Conservation (phyloP, 1,284 basidiomycete genomes). For the Trametes polyzona region DNA sequence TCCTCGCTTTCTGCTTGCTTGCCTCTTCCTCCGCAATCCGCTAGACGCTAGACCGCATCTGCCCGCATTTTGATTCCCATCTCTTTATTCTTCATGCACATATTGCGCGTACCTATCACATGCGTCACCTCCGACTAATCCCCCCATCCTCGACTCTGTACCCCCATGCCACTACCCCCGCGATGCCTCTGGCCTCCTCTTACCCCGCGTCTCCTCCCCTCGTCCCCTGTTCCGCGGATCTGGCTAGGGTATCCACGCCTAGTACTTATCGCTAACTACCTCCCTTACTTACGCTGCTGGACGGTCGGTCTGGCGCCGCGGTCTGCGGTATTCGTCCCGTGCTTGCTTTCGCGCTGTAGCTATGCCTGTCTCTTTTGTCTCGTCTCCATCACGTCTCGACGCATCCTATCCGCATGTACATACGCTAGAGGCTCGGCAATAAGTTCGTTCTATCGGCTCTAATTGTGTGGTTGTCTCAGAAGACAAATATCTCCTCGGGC, state of each 20-base stretch:
- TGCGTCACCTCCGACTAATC: conserved; percentile 18
- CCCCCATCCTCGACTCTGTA: background rate
- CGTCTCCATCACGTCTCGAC: conserved; percentile 2
- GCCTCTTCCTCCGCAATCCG: background rate
- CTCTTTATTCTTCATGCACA: background rate
- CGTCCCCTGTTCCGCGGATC: background rate
- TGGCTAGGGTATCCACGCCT: background rate
- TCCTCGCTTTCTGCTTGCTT: background rate
- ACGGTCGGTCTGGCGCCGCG: background rate
- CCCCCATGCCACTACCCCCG: background rate
- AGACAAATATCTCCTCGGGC: no score
- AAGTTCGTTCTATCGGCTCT: conserved; percentile 30
- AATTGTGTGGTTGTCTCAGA: conserved; percentile 21
- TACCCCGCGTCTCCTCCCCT: background rate
- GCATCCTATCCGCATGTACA: no score
- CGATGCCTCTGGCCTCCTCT: background rate
- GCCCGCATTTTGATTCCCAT: conserved; percentile 1
- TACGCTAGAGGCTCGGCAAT: conserved; percentile 26
- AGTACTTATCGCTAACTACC: background rate
- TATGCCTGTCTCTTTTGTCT: background rate
- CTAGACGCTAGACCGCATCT: conserved; percentile 22
- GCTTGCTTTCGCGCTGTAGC: conserved; percentile 17
- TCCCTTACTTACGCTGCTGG: background rate
- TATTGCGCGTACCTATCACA: background rate
- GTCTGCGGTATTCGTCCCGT: background rate